Evolutionary conservation across 2,329 filamentous ascomycete genomes (phyloP).

Genomic region (Immersiporthe knoxdaviesiana): DNA sequence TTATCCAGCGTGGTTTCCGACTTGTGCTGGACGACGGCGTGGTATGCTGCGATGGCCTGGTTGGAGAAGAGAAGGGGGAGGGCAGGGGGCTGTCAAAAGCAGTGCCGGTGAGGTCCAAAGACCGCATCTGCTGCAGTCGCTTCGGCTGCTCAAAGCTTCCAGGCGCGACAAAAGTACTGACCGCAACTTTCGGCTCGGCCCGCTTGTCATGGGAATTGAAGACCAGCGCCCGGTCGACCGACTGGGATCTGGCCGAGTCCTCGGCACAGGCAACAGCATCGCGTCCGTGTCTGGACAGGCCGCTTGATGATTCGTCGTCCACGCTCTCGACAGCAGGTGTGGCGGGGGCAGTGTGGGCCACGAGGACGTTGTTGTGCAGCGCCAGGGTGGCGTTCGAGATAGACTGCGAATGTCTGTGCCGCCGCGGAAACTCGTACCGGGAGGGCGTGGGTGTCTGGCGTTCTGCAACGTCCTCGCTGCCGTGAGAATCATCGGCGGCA

Average conservation of each 20-base stretch:
- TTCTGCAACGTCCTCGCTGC: constrained; percentile 39
- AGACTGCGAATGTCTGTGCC: constrained; percentile 48
- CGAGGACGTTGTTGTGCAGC: constrained; percentile 41
- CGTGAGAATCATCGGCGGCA: constrained; percentile 44
- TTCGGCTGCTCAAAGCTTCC: constrained; percentile 60
- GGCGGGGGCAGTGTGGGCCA: constrained; percentile 40
- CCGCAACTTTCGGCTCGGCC: constrained; percentile 63
- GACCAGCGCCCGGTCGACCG: constrained; percentile 62
- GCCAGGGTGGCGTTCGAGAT: constrained; percentile 50
- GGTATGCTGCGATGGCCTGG: constrained; percentile 44
- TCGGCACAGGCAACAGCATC: constrained; percentile 46
- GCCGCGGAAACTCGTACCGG: constrained; percentile 41
- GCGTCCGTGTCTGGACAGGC: constrained; percentile 47
- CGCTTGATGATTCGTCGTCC: constrained; percentile 46
- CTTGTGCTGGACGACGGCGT: constrained; percentile 42
- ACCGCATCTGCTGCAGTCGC: constrained; percentile 51
- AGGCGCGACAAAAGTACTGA: constrained; percentile 64
- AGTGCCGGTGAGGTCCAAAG: constrained; percentile 44
- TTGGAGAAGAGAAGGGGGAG: constrained; percentile 47
- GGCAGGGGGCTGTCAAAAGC: constrained; percentile 37
- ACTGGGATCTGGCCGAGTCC: constrained; percentile 59
- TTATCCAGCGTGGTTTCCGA: constrained; percentile 48
- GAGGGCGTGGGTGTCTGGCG: constrained; percentile 38
- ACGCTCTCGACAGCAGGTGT: constrained; percentile 44
- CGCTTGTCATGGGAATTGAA: constrained; percentile 67